Evolutionary conservation across 2,329 filamentous ascomycete genomes (phyloP).

Genomic region (Conoideocrella luteorostrata): DNA sequence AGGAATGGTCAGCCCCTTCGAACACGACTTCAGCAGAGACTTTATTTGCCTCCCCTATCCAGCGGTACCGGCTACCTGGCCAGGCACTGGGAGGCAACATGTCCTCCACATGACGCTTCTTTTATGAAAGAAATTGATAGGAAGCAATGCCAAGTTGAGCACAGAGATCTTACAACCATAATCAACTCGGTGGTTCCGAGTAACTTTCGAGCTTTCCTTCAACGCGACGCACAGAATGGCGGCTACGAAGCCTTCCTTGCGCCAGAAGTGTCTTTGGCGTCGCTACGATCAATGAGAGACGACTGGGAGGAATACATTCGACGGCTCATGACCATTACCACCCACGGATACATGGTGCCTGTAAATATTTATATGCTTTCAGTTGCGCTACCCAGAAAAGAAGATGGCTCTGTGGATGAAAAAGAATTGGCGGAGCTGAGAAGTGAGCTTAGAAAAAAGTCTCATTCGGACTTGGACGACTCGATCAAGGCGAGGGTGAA

Average conservation of each 20-base stretch:
- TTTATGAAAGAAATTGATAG: conserved; percentile 31
- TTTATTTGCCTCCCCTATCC: conserved; percentile 33
- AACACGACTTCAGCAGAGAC: conserved; percentile 38
- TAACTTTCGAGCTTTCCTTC: not conserved
- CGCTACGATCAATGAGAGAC: not conserved
- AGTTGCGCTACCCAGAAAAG: not conserved
- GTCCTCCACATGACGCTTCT: conserved; percentile 38
- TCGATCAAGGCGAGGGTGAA: conserved; percentile 27
- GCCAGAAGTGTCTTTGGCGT: not conserved
- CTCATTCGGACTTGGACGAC: conserved; percentile 7
- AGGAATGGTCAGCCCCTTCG: conserved; percentile 47
- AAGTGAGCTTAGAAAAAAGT: conserved; percentile 12
- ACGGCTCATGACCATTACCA: conserved; percentile 4
- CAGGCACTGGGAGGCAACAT: conserved; percentile 39
- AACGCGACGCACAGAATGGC: not conserved
- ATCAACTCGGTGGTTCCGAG: not conserved
- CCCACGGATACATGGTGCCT: conserved; percentile 7
- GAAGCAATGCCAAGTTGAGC: conserved; percentile 23
- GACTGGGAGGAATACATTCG: conserved; percentile 7
- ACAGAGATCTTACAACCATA: not conserved
- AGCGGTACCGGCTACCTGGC: conserved; percentile 32
- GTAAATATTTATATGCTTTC: conserved; percentile 7
- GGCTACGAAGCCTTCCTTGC: conserved; percentile 7
- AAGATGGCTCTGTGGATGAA: conserved; percentile 13
- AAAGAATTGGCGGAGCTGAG: conserved; percentile 25